Percentiles rank a stretch among this genome's conserved stretches.
Conservation (phyloP, 805 yeast genomes). For the Metschnikowia bowlesiae region DNA sequence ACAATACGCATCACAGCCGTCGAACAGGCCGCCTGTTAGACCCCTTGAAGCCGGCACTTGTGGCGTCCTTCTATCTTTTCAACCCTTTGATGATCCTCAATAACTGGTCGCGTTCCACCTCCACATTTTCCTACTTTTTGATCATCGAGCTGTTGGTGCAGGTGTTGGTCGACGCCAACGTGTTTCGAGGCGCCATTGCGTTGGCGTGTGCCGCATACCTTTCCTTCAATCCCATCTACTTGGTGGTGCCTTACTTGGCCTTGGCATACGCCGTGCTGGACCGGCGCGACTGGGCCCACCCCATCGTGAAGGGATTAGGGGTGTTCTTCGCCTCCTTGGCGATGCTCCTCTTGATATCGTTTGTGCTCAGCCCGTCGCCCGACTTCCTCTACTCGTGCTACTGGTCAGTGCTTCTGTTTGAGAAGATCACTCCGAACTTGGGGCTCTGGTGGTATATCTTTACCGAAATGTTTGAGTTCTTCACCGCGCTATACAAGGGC, state of each 20-base stretch:
- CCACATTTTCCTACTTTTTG: constrained; percentile 55
- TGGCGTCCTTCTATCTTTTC: constrained; percentile 63
- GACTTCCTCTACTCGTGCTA: constrained; percentile 42
- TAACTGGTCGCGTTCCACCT: constrained; percentile 64
- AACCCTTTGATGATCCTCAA: constrained; percentile 78
- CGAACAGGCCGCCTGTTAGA: constrained; percentile 14
- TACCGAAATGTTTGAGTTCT: constrained; percentile 90
- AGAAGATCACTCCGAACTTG: constrained; percentile 78
- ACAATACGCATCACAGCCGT: constrained; percentile 22
- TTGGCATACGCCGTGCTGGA: constrained; percentile 23
- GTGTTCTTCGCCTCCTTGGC: constrained; percentile 16
- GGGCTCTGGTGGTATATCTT: constrained; percentile 99
- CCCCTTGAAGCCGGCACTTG: constrained; percentile 38
- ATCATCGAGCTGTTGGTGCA: constrained; percentile 45
- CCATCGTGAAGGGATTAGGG: constrained; percentile 7
- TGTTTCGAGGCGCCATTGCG: constrained; percentile 43
- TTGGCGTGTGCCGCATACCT: constrained; percentile 64
- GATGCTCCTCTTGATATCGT: constrained; percentile 35
- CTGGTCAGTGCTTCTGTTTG: constrained; percentile 53
- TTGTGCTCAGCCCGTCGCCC: constrained; percentile 29
- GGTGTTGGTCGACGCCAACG: constrained; percentile 37
- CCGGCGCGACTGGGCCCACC: constrained; percentile 10
- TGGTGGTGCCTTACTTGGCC: constrained; percentile 54
- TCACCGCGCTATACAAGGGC: constrained; percentile 75
- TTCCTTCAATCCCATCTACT: constrained; percentile 55